Evolutionary conservation across 2,329 filamentous ascomycete genomes (phyloP).

Genomic region (Aspergillus transmontanensis): DNA sequence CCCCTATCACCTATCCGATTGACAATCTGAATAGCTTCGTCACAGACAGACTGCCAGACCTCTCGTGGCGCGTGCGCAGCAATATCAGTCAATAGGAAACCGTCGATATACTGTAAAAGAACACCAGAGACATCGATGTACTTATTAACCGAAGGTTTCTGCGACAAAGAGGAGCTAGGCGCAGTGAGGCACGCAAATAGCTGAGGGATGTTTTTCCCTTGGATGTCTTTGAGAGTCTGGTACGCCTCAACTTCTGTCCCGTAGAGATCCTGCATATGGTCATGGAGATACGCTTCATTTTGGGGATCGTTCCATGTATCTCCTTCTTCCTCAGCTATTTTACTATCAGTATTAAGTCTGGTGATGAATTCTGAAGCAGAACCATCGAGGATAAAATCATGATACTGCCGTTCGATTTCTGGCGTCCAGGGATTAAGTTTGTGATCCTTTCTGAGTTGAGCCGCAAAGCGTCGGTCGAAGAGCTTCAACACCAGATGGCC

Average conservation of each 20-base stretch:
- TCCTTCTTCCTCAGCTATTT: neutral
- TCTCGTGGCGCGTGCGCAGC: conserved; percentile 10
- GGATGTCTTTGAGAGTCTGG: conserved; percentile 16
- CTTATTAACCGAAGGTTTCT: neutral
- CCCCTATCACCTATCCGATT: conserved; percentile 17
- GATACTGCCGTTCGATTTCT: conserved; percentile 18
- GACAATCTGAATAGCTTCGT: conserved; percentile 24
- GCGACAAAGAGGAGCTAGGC: neutral
- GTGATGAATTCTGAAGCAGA: conserved; percentile 11
- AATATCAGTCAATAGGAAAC: conserved; percentile 18
- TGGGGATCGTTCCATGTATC: conserved; percentile 14
- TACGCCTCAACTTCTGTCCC: conserved; percentile 19
- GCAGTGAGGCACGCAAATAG: conserved; percentile 12
- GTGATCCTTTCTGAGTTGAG: conserved; percentile 13
- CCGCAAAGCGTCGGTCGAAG: conserved; percentile 24
- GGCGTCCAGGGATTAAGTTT: conserved; percentile 16
- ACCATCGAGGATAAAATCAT: conserved; percentile 18
- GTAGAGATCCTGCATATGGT: conserved; percentile 15
- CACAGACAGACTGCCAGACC: conserved; percentile 21
- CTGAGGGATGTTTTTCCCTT: conserved; percentile 21
- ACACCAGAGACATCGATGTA: conserved; percentile 16
- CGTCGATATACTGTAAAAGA: conserved; percentile 21
- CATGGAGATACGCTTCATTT: conserved; percentile 21
- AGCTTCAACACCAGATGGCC: conserved; percentile 22
- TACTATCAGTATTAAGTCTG: conserved; percentile 4